Evolutionary conservation across 805 yeast species (phyloP).

Genomic region (Candida boleticola): DNA sequence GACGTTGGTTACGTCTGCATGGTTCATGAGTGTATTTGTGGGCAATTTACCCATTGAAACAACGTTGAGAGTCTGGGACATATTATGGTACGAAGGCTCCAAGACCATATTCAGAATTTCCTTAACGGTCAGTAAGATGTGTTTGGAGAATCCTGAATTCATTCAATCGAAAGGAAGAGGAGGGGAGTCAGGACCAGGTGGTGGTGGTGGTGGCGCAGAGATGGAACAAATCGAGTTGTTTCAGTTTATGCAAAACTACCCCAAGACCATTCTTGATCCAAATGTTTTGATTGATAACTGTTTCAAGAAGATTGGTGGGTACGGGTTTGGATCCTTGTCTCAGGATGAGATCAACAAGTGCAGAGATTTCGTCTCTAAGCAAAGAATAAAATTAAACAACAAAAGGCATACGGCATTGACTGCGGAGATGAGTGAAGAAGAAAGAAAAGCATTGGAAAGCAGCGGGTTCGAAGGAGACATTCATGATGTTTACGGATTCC

Average conservation of each 20-base stretch:
- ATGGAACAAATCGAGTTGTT: constrained; percentile 55
- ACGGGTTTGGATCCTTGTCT: constrained; percentile 65
- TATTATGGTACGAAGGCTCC: constrained; percentile 88
- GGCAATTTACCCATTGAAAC: constrained; percentile 89
- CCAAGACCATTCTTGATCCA: constrained; percentile 70
- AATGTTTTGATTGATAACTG: constrained; percentile 68
- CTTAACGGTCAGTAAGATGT: constrained; percentile 70
- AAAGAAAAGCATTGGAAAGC: constrained; percentile 28
- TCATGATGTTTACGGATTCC: constrained; percentile 45
- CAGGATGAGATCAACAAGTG: constrained; percentile 82
- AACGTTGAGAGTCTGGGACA: constrained; percentile 90
- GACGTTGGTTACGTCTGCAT: constrained; percentile 89
- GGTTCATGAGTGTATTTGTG: constrained; percentile 98
- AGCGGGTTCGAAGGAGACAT: constrained; percentile 27
- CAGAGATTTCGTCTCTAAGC: constrained; percentile 71
- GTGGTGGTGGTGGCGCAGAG: constrained; percentile 23
- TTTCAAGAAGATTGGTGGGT: constrained; percentile 67
- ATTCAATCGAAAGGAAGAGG: constrained; percentile 10
- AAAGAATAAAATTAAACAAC: constrained; percentile 41
- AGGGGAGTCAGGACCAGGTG: no score
- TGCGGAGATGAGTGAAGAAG: constrained; percentile 39
- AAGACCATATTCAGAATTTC: constrained; percentile 82
- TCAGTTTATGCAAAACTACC: constrained; percentile 81
- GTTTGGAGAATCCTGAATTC: constrained; percentile 63
- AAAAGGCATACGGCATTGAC: constrained; percentile 26